phyloP scores from a whole-genome alignment of 2,329 filamentous ascomycete species.

The Colletotrichum lentis region DNA sequence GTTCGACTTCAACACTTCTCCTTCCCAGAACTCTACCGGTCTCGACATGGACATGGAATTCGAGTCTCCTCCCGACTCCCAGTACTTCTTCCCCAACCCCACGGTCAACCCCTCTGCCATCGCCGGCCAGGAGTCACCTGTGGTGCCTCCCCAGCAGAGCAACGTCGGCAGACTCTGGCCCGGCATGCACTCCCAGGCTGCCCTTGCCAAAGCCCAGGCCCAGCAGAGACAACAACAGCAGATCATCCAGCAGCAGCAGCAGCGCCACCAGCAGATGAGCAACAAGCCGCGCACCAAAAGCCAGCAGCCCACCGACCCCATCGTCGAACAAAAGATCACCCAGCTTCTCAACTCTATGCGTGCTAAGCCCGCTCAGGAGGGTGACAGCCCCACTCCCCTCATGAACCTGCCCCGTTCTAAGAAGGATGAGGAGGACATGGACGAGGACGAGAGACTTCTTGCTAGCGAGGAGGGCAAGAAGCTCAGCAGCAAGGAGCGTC shows the following conservation, averaged over 20 bases:
- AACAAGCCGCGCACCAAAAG: constrained; percentile 59
- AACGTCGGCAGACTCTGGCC: constrained; percentile 82
- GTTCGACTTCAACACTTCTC: constrained; percentile 76
- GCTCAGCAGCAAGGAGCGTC: constrained; percentile 95
- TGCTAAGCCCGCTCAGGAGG: constrained; percentile 69
- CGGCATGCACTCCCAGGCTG: constrained; percentile 92
- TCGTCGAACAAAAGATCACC: constrained; percentile 91
- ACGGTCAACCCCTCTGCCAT: constrained; percentile 78
- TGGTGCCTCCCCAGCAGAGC: constrained; percentile 57
- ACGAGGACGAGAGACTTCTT: constrained; percentile 91
- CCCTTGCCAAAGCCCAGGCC: constrained; percentile 75
- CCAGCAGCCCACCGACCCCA: constrained; percentile 67
- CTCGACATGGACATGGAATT: constrained; percentile 72
- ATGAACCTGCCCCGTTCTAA: constrained; percentile 76
- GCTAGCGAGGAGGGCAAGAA: constrained; percentile 99
- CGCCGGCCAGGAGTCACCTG: constrained; percentile 65
- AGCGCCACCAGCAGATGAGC: constrained; percentile 58
- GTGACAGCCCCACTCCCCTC: constrained; percentile 54
- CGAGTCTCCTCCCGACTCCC: constrained; percentile 57
- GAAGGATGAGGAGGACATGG: constrained; percentile 99
- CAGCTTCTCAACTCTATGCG: constrained; percentile 93
- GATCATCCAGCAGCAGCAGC: constrained; percentile 57
- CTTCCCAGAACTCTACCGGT: constrained; percentile 68
- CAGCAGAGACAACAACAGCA: constrained; percentile 70
- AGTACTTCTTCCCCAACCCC: constrained; percentile 69